Conservation (phyloP, 768 basidiomycete genomes). For the Leccinum boreale region DNA sequence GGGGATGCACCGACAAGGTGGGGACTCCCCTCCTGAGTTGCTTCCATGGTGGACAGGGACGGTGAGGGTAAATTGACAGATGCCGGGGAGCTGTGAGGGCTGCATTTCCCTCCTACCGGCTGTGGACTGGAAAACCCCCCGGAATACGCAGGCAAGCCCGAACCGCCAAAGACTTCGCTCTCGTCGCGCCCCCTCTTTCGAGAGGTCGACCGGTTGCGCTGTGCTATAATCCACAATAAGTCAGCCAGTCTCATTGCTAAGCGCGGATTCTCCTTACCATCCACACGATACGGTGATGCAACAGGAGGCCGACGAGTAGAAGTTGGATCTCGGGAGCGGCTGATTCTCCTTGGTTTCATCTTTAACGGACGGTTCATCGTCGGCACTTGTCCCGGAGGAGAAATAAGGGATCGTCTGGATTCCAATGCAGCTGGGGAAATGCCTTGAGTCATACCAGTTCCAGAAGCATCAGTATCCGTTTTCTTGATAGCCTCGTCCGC, state of each 20-base stretch:
- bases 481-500: slow-evolving; percentile 62
- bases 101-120: slow-evolving; percentile 42
- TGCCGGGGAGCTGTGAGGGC: slow-evolving; percentile 73
- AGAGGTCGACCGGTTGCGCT: slow-evolving; percentile 72
- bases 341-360: slow-evolving; percentile 50
- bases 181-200: slow-evolving; percentile 73
- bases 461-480: slow-evolving; percentile 16
- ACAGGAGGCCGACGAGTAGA: slow-evolving; percentile 53
- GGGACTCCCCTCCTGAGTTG: slow-evolving; percentile 54
- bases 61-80: slow-evolving; percentile 74
- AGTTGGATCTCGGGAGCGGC: slow-evolving; percentile 56
- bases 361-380: slow-evolving; percentile 49
- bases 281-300: slow-evolving; percentile 63
- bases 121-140: slow-evolving; percentile 57
- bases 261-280: slow-evolving; percentile 42
- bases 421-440: slow-evolving; percentile 40
- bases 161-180: slow-evolving; percentile 48
- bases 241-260: slow-evolving; percentile 14
- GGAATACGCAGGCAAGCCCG: slow-evolving; percentile 40
- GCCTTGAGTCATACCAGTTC: slow-evolving; percentile 24
- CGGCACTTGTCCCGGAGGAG: slow-evolving; percentile 39
- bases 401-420: slow-evolving; percentile 53
- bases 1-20: slow-evolving; percentile 43
- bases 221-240: slow-evolving; percentile 36
- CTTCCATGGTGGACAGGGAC: slow-evolving; percentile 49